Evolutionary conservation across 345 rosid genomes (phyloP).

Genomic region (Corchorus capsularis): DNA sequence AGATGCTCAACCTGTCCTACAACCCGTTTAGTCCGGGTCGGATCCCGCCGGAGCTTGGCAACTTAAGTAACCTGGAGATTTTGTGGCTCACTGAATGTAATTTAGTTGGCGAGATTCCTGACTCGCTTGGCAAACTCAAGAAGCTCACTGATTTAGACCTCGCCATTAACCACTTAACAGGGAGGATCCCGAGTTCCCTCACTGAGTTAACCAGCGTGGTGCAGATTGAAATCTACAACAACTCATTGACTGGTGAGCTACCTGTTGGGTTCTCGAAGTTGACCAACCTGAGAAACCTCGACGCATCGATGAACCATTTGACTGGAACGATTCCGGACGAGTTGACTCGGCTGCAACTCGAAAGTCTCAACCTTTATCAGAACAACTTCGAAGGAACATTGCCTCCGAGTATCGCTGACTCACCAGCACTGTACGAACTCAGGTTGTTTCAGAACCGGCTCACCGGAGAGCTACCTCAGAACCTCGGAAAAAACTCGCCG

Average conservation of each 20-base stretch:
- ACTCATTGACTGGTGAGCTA: conserved; percentile 74
- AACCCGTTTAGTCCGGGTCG: conserved; percentile 79
- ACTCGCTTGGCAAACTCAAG: conserved; percentile 71
- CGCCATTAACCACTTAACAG: conserved; percentile 65
- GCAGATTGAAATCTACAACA: conserved; percentile 95
- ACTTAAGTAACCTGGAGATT: conserved; percentile 73
- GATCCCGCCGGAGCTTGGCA: conserved; percentile 88
- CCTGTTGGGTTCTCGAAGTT: conserved; percentile 67
- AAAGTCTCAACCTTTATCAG: conserved; percentile 88
- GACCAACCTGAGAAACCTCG: conserved; percentile 65
- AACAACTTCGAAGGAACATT: conserved; percentile 66
- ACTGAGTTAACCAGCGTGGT: conserved; percentile 59
- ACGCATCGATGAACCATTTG: conserved; percentile 84
- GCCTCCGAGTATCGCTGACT: conserved; percentile 62
- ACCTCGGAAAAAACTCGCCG: conserved; percentile 79
- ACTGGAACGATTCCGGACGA: conserved; percentile 76
- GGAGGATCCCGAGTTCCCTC: conserved; percentile 72
- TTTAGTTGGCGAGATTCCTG: conserved; percentile 81
- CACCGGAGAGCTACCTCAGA: conserved; percentile 63
- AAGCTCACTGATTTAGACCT: conserved; percentile 81
- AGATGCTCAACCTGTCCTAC: conserved; percentile 79
- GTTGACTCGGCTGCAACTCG: conserved; percentile 66
- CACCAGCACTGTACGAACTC: conserved; percentile 81
- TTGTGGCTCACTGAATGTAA: conserved; percentile 92
- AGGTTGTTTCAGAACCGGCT: conserved; percentile 69